A percentile compares a stretch with the other conserved stretches of the same genome.
Conservation (phyloP, 805 yeast species). For the Nakazawaea molendinolei region DNA sequence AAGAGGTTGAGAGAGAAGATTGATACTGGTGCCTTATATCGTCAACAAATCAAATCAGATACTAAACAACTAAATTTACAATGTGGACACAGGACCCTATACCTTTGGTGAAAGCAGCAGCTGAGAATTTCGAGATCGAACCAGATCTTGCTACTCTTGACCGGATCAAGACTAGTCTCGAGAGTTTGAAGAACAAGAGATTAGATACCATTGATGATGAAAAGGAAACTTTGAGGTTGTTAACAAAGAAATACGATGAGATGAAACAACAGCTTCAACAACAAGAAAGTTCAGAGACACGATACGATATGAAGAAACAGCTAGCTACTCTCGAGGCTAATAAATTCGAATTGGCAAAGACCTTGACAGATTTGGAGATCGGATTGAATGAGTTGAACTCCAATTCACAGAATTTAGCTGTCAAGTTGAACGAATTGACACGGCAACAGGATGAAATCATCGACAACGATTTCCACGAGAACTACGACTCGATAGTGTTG, state of each 20-base stretch:
- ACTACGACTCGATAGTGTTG: constrained; percentile 39
- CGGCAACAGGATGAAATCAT: constrained; percentile 24
- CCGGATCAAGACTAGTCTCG: constrained; percentile 33
- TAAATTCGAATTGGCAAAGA: constrained; percentile 46
- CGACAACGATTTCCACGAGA: constrained; percentile 26
- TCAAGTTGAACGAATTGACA: constrained; percentile 27
- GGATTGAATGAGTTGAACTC: constrained; percentile 34
- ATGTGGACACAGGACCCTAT: background rate
- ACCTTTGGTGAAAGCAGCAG: constrained; percentile 31
- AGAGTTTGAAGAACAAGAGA: constrained; percentile 24
- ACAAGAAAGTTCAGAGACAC: constrained; percentile 22
- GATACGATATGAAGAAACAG: constrained; percentile 24
- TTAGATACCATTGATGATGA: constrained; percentile 19
- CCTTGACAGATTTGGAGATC: constrained; percentile 41
- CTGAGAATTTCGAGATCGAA: constrained; percentile 43
- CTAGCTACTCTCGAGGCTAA: constrained; percentile 32
- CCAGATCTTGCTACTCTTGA: constrained; percentile 42
- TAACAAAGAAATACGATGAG: constrained; percentile 3
- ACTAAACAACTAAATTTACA: background rate
- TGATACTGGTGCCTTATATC: background rate
- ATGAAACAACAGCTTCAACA: constrained; percentile 15
- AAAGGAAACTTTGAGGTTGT: constrained; percentile 15
- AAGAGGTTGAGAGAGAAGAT: background rate
- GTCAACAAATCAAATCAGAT: background rate
- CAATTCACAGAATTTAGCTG: constrained; percentile 30